Evolutionary conservation across 768 basidiomycete genomes (phyloP), one percentile per base, ranked within the genome.

Genomic region (Termitomyces sp.): DNA sequence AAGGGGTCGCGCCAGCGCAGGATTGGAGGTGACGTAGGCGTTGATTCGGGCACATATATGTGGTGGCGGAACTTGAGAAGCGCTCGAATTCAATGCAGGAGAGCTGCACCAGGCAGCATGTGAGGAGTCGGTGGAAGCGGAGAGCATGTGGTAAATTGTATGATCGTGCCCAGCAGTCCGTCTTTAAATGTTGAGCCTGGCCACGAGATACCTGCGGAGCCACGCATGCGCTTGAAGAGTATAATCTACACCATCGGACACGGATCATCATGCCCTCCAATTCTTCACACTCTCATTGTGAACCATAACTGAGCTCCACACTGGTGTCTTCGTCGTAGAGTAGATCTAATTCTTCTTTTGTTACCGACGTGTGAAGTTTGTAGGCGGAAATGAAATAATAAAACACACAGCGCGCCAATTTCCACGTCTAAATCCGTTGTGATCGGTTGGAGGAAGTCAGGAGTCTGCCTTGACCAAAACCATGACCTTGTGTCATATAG

Each of bases 21-120:
- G 61, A 37, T 68, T 67, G 29, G 63, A 61, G 18, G 60, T 58
- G 54, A 69, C 62, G 48, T 63, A 61, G 7, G 55, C 51, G 28
- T 68, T 68, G 45, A 69, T 63, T 47, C 50, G 56, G 22, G 51
- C 56, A 34, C 64, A 66, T 1, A 67, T 39, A 15, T 63, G 55
- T 0, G 54, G 60, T 9, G 66, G 64, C 28, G 66, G 65, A 16
- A 33, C 26, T 39, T 29, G 50, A 20, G 53, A 16, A 34, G 60
- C 37, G 33, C 18, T 49, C 15, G 51, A 49, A 28, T 18, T 33
- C 12, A 33, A 37, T 34, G 29, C 2, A 7, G n/a, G 8, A 8
- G 55, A 47, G 8, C 57, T 62, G 59, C 59, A 41, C 51, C 54
- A 44, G 50, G 59, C 54, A 62, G 64, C 42, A 31, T 45, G 22